Conservation (phyloP, 495 filamentous ascomycete genomes). For the Aspergillus avenaceus region DNA sequence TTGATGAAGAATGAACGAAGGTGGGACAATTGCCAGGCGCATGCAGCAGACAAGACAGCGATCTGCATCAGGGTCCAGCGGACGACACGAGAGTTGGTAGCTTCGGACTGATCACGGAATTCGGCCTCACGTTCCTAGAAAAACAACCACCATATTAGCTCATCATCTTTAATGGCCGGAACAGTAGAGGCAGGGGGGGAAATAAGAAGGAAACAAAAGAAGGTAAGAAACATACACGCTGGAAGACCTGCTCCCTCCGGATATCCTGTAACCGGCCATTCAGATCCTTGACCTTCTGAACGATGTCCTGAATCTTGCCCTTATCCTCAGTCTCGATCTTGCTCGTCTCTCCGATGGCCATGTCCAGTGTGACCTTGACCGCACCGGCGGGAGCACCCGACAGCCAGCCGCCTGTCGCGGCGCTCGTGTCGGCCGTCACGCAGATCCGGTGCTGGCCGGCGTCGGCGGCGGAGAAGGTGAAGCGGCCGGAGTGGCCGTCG, state of each 20-base stretch:
- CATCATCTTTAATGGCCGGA: too few species aligned
- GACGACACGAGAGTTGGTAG: constrained; percentile 87
- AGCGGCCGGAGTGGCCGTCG: constrained; percentile 70
- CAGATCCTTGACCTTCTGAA: constrained; percentile 82
- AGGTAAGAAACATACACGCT: constrained; percentile 64
- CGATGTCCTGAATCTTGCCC: constrained; percentile 87
- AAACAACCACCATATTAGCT: background rate
- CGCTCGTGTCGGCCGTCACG: constrained; percentile 73
- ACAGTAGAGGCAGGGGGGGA: background rate
- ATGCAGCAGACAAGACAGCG: constrained; percentile 81
- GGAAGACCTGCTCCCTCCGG: constrained; percentile 89
- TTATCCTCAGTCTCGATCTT: constrained; percentile 93
- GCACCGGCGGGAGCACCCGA: constrained; percentile 62
- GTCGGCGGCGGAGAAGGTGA: constrained; percentile 95
- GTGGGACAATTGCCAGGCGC: constrained; percentile 96
- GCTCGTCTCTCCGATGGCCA: constrained; percentile 94
- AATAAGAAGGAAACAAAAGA: background rate
- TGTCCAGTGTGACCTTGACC: constrained; percentile 79
- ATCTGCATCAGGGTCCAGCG: constrained; percentile 92
- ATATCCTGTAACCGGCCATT: constrained; percentile 88
- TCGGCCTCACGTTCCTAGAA: constrained; percentile 91
- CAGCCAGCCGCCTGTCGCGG: constrained; percentile 64
- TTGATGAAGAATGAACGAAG: constrained; percentile 98
- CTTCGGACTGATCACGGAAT: constrained; percentile 95
- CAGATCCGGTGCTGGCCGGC: constrained; percentile 92